Evolutionary conservation across 2,329 filamentous ascomycete species (phyloP).

Genomic region (Penicillium sp.): DNA sequence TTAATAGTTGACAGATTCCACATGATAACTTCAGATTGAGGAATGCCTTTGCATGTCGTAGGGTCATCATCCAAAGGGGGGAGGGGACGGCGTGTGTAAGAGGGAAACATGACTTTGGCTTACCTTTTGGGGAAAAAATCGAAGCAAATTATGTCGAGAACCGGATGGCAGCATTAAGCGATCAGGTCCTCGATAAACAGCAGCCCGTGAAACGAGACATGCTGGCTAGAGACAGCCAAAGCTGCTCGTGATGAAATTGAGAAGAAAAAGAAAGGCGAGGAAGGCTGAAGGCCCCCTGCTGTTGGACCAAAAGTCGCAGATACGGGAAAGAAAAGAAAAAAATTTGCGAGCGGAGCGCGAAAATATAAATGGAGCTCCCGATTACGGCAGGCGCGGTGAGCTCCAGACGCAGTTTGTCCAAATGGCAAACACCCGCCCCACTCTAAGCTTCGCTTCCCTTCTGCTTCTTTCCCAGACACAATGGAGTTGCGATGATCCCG

Average conservation of each 20-base stretch:
- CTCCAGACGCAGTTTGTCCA: conserved; percentile 25
- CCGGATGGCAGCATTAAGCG: conserved; percentile 19
- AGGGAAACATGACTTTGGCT: conserved; percentile 19
- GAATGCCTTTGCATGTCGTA: conserved; percentile 71
- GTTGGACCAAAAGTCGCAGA: conserved; percentile 15
- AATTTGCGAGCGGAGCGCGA: conserved; percentile 26
- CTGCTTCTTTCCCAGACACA: not conserved
- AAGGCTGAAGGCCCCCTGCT: conserved; percentile 14
- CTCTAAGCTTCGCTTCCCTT: conserved; percentile 4
- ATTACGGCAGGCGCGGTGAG: conserved; percentile 19
- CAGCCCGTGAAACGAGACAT: not conserved
- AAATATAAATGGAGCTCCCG: conserved; percentile 23
- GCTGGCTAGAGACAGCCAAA: not conserved
- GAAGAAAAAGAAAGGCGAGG: conserved; percentile 4
- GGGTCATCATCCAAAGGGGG: conserved; percentile 62
- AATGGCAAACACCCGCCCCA: conserved; percentile 7
- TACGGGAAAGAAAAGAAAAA: conserved; percentile 22
- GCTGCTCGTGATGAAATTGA: conserved; percentile 6
- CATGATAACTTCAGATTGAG: conserved; percentile 69
- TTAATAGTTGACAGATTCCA: conserved; percentile 67
- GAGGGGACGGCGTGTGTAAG: conserved; percentile 18
- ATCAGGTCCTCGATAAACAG: not conserved
- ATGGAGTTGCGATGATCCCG: not conserved
- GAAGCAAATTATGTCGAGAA: conserved; percentile 15
- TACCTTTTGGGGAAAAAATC: conserved; percentile 53